These are phyloP conservation scores for Carex pumila DNA, from an alignment of 176 grass and related monocot species.

Conservation along the genomic window DNA sequence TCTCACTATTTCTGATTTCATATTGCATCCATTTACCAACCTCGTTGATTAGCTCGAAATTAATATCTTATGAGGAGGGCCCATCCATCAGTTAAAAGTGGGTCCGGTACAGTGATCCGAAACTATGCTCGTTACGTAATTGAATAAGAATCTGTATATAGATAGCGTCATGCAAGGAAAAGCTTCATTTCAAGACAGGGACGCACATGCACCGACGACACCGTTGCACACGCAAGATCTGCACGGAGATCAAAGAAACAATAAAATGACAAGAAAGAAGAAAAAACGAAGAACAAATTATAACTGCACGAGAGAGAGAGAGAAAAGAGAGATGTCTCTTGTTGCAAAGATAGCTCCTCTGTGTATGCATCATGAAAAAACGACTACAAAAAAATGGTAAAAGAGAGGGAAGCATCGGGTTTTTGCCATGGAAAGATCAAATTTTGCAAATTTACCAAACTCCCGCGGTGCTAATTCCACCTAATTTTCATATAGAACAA, in stretches of 20 bases:
- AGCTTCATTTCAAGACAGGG: background rate
- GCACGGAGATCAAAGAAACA: background rate
- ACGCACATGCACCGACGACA: background rate
- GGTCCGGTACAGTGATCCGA: background rate
- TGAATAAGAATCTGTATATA: background rate
- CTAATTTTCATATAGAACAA: background rate
- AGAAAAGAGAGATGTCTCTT: background rate
- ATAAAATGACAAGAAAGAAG: background rate
- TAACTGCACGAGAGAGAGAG: background rate
- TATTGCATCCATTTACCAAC: background rate
- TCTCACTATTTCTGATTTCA: background rate
- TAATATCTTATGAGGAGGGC: background rate
- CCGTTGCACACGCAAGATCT: background rate
- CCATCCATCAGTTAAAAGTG: background rate
- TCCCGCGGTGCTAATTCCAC: background rate
- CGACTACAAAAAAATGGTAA: background rate
- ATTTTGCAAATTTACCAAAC: background rate
- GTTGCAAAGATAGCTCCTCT: background rate
- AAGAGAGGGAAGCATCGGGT: background rate
- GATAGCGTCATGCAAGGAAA: background rate
- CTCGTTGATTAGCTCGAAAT: background rate
- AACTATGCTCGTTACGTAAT: background rate
- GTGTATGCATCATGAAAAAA: background rate
- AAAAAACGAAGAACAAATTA: background rate
- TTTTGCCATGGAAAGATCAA: constrained; percentile 8